Conservation (phyloP, 2,329 filamentous ascomycete genomes). For the Colletotrichum simmondsii region DNA sequence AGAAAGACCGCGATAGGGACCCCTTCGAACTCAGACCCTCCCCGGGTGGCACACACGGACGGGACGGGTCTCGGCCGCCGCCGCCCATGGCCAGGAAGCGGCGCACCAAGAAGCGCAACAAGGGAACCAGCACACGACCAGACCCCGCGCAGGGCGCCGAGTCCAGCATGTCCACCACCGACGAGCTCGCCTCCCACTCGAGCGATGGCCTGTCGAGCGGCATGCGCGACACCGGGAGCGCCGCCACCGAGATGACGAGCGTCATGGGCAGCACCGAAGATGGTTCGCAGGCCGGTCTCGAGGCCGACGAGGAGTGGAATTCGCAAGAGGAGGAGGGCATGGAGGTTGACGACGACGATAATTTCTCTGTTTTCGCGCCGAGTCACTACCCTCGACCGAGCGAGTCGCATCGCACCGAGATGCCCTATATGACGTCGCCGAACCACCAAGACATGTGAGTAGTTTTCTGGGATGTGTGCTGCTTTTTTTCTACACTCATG, state of each 20-base stretch:
- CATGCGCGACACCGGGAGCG: conserved; percentile 43
- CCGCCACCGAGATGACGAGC: conserved; percentile 51
- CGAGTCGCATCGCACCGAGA: conserved; percentile 47
- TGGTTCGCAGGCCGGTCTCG: conserved; percentile 38
- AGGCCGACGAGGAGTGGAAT: conserved; percentile 36
- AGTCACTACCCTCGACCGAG: conserved; percentile 52
- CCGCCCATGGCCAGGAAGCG: conserved; percentile 49
- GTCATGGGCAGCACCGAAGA: conserved; percentile 46
- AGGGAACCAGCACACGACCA: conserved; percentile 38
- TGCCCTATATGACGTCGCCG: conserved; percentile 43
- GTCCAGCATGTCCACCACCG: conserved; percentile 45
- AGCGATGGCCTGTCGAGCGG: conserved; percentile 47
- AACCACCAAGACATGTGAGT: conserved; percentile 54
- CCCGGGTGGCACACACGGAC: conserved; percentile 29
- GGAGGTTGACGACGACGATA: conserved; percentile 49
- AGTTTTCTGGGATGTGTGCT: not conserved
- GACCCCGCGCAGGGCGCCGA: conserved; percentile 29
- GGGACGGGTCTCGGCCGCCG: conserved; percentile 29
- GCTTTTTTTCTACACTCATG: not conserved
- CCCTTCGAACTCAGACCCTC: not conserved
- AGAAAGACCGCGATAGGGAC: conserved; percentile 26
- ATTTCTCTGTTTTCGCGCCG: conserved; percentile 55
- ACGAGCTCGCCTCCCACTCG: conserved; percentile 44
- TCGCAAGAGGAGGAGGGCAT: conserved; percentile 35
- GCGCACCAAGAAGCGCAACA: conserved; percentile 42